These are phyloP conservation scores for Ballota nigra DNA, from an alignment of 257 asterid species.

Conservation along the genomic window DNA sequence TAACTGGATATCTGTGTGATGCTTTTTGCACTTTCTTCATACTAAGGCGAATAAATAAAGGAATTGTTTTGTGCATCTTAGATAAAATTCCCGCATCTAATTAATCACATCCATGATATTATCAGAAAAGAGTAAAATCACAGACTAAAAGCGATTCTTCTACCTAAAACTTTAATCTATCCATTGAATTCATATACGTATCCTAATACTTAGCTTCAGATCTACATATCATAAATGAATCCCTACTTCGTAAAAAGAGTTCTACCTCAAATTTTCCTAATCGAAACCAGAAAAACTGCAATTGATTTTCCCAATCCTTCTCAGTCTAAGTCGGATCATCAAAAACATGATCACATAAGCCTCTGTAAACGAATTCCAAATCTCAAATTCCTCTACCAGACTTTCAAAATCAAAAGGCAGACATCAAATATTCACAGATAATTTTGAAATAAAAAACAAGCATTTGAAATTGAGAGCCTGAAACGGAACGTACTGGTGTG, in stretches of 20 bases:
- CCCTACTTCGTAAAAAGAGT: neutral
- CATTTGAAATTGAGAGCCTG: neutral
- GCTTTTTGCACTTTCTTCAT: neutral
- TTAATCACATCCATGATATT: neutral
- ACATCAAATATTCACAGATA: neutral
- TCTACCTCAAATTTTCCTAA: neutral
- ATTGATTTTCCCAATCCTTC: neutral
- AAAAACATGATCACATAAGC: neutral
- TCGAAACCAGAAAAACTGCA: neutral
- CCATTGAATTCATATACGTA: neutral
- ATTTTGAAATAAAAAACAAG: conserved; percentile 4
- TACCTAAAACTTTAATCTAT: neutral
- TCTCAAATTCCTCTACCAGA: neutral
- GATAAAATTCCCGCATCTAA: neutral
- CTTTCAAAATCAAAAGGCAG: neutral
- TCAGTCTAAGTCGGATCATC: neutral
- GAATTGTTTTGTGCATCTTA: neutral
- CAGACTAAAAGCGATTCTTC: neutral
- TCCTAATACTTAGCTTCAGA: neutral
- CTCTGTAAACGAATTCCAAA: neutral
- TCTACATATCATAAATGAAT: neutral
- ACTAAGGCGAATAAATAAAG: neutral
- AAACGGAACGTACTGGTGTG: neutral
- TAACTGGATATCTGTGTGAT: neutral
- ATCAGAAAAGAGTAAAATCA: neutral